Percentiles rank a stretch among this genome's conserved stretches.
phyloP scores from a whole-genome alignment of 2,329 filamentous ascomycete species.

The Penicillium sp. region DNA sequence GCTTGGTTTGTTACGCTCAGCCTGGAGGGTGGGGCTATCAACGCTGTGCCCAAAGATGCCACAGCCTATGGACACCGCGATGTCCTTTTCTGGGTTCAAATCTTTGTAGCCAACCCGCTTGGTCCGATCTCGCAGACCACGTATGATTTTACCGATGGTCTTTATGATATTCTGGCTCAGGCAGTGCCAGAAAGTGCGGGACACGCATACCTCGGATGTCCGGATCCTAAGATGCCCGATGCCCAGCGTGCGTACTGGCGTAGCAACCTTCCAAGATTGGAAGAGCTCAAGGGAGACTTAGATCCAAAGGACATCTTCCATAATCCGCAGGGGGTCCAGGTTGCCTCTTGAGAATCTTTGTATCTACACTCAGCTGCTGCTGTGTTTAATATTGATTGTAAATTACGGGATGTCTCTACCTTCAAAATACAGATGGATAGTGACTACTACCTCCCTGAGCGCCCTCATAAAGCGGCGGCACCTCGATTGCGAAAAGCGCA shows the following conservation, averaged over 20 bases:
- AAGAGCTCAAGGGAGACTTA: slow-evolving; percentile 45
- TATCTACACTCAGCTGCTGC: too few relatives aligned
- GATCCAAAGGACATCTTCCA: slow-evolving; percentile 57
- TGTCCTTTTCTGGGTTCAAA: slow-evolving; percentile 62
- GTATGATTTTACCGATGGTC: slow-evolving; percentile 51
- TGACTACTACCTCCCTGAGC: too few relatives aligned
- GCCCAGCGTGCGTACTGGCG: slow-evolving; percentile 57
- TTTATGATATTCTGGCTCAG: slow-evolving; percentile 41
- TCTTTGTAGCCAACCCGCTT: slow-evolving; percentile 55
- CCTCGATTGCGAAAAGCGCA: too few relatives aligned
- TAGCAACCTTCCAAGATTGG: slow-evolving; percentile 28
- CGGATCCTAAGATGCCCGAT: slow-evolving; percentile 51
- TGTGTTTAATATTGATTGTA: too few relatives aligned
- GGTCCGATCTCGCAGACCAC: slow-evolving; percentile 46
- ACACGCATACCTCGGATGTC: slow-evolving; percentile 60
- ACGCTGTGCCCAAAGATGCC: slow-evolving; percentile 53
- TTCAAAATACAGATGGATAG: too few relatives aligned
- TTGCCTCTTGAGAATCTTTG: not conserved
- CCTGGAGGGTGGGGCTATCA: slow-evolving; percentile 59
- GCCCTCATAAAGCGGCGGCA: too few relatives aligned
- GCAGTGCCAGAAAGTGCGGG: slow-evolving; percentile 35
- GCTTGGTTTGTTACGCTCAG: slow-evolving; percentile 64
- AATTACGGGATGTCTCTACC: too few relatives aligned
- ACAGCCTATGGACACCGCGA: slow-evolving; percentile 64
- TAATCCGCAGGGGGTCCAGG: slow-evolving; percentile 53